Evolutionary conservation across 192 early-diverging fungal species (phyloP).

Genomic region (Linnemannia schmuckeri): DNA sequence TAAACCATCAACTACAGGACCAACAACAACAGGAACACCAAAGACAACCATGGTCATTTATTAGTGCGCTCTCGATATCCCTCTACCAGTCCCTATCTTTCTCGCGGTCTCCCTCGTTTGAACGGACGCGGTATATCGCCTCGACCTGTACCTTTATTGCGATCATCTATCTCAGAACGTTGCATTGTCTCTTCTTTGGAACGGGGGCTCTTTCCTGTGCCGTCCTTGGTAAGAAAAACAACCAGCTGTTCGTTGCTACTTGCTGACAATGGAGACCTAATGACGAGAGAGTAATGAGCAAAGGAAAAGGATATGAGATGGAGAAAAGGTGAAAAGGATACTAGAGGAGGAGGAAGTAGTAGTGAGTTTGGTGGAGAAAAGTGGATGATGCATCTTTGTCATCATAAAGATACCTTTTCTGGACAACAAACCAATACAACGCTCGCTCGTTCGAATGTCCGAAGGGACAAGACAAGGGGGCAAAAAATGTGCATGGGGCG

Average conservation of each 20-base stretch:
- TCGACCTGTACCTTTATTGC: conserved; percentile 56
- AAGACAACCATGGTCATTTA: conserved; percentile 30
- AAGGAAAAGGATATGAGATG: neutral
- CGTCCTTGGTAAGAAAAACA: conserved; percentile 36
- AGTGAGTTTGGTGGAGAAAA: neutral
- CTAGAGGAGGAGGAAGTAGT: neutral
- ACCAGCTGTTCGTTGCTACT: neutral
- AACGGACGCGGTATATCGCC: conserved; percentile 47
- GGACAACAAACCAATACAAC: neutral
- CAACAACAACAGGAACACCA: neutral
- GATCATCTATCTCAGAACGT: conserved; percentile 51
- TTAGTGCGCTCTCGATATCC: conserved; percentile 46
- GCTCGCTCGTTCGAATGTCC: neutral
- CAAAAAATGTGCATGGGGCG: neutral
- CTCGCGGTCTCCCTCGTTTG: conserved; percentile 50
- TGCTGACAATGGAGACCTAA: neutral
- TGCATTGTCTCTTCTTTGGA: conserved; percentile 55
- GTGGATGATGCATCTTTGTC: conserved; percentile 3
- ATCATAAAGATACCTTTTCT: conserved; percentile 3
- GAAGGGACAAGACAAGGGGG: neutral
- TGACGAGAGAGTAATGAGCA: neutral
- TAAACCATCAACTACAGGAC: conserved; percentile 2
- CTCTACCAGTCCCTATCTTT: conserved; percentile 52
- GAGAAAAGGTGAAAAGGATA: neutral
- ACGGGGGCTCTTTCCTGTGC: conserved; percentile 54